Evolutionary conservation across 805 yeast genomes (phyloP).

Genomic region (Candida tammaniensis): DNA sequence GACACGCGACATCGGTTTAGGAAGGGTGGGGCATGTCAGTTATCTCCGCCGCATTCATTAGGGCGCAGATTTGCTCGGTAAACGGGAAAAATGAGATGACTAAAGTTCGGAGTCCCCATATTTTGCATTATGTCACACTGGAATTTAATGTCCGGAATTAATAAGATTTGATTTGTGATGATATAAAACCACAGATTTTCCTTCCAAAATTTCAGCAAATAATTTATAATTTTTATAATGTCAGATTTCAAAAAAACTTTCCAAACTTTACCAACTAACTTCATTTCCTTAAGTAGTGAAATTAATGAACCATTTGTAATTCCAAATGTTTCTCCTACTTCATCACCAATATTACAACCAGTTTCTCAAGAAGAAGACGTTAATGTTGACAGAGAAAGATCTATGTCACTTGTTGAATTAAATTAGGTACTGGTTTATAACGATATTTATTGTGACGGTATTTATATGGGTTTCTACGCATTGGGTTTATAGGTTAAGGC

Average conservation of each 20-base stretch:
- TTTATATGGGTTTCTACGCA: too few species aligned
- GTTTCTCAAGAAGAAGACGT: slow-evolving; percentile 5
- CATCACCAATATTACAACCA: slow-evolving; percentile 12
- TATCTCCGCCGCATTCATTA: too few species aligned
- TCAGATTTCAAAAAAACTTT: slow-evolving; percentile 12
- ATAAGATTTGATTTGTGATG: too few species aligned
- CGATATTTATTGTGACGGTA: too few species aligned
- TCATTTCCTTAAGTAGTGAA: slow-evolving; percentile 55
- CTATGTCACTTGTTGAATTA: slow-evolving; percentile 27
- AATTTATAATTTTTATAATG: too few species aligned
- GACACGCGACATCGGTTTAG: too few species aligned
- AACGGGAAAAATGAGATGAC: too few species aligned
- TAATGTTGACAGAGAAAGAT: slow-evolving; percentile 10
- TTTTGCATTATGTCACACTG: background rate
- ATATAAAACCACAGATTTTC: too few species aligned
- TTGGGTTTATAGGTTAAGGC: too few species aligned
- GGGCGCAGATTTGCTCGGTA: too few species aligned
- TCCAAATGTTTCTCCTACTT: slow-evolving; percentile 56
- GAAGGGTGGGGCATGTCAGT: too few species aligned
- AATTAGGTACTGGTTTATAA: slow-evolving; percentile 13
- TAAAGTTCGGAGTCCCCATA: slow-evolving; percentile 6
- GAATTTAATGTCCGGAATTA: slow-evolving; percentile 9
- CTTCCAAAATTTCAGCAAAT: too few species aligned
- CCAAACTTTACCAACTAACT: slow-evolving; percentile 22
- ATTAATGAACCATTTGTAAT: slow-evolving; percentile 62